Conservation (phyloP, 768 basidiomycete species). For the Pisolithus albus region DNA sequence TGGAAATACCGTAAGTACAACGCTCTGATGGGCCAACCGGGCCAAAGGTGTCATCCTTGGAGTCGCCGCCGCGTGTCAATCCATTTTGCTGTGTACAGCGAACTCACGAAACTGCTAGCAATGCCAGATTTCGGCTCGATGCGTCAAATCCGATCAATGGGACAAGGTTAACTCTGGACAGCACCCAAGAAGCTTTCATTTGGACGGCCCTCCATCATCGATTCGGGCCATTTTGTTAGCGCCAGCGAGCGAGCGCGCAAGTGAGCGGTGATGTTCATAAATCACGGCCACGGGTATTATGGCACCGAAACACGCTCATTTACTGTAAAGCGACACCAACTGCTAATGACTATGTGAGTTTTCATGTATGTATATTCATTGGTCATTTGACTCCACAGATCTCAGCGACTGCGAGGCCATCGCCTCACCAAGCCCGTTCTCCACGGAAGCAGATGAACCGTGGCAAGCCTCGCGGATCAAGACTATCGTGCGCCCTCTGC, state of each 20-base stretch:
- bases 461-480: background rate
- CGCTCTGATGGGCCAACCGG: background rate
- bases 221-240: slow-evolving; percentile 2
- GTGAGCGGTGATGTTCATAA: background rate
- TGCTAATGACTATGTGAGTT: background rate
- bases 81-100: slow-evolving; percentile 15
- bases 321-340: background rate
- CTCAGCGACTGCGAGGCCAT: too few relatives aligned
- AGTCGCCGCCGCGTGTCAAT: background rate
- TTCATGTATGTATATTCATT: background rate
- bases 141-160: slow-evolving; percentile 17
- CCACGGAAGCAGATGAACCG: background rate
- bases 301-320: background rate
- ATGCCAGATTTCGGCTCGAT: slow-evolving; percentile 4
- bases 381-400: too few relatives aligned
- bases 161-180: slow-evolving; percentile 30
- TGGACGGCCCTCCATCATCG: background rate
- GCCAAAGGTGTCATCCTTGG: background rate
- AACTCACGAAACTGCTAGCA: slow-evolving; percentile 9
- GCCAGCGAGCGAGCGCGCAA: background rate
- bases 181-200: slow-evolving; percentile 9
- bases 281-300: background rate
- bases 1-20: background rate
- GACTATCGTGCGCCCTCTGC: background rate
- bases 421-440: background rate